Evolutionary conservation across 2,329 filamentous ascomycete species (phyloP).

Genomic region (Claviceps paspali): DNA sequence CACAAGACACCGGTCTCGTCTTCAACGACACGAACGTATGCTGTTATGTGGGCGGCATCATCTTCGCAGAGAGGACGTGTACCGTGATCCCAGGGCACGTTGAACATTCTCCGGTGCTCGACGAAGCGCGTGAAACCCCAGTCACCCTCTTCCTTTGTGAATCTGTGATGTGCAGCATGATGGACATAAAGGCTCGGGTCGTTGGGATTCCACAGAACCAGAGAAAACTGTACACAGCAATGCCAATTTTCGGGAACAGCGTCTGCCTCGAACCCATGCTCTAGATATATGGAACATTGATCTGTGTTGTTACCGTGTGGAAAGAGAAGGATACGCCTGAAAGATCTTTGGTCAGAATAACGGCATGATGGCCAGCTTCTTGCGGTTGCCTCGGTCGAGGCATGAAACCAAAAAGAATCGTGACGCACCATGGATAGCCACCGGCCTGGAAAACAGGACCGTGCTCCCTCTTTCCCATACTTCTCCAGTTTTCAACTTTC

Average conservation of each 20-base stretch:
- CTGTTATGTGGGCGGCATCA: constrained; percentile 64
- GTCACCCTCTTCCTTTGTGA: constrained; percentile 90
- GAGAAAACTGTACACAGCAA: constrained; percentile 86
- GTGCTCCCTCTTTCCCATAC: constrained; percentile 63
- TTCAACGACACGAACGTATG: constrained; percentile 67
- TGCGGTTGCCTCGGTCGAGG: too few species aligned
- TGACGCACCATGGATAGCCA: constrained; percentile 66
- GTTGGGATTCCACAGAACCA: constrained; percentile 88
- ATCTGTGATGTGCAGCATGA: constrained; percentile 80
- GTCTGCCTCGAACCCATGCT: constrained; percentile 71
- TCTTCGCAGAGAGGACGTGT: constrained; percentile 61
- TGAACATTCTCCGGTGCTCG: constrained; percentile 75
- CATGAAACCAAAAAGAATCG: neutral
- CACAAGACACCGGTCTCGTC: constrained; percentile 80
- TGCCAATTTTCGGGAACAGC: constrained; percentile 85
- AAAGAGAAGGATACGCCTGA: constrained; percentile 85
- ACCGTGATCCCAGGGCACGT: constrained; percentile 55
- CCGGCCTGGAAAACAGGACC: constrained; percentile 78
- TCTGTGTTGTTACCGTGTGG: constrained; percentile 91
- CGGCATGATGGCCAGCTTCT: neutral
- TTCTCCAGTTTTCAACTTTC: constrained; percentile 74
- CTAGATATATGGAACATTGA: constrained; percentile 86
- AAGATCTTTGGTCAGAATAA: neutral
- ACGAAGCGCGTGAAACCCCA: constrained; percentile 98
- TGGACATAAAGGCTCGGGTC: constrained; percentile 76